A percentile compares a stretch with the other conserved stretches of the same genome.
Evolutionary conservation across 495 filamentous ascomycete species (phyloP).

Genomic region (Hypoxylon fragiforme): DNA sequence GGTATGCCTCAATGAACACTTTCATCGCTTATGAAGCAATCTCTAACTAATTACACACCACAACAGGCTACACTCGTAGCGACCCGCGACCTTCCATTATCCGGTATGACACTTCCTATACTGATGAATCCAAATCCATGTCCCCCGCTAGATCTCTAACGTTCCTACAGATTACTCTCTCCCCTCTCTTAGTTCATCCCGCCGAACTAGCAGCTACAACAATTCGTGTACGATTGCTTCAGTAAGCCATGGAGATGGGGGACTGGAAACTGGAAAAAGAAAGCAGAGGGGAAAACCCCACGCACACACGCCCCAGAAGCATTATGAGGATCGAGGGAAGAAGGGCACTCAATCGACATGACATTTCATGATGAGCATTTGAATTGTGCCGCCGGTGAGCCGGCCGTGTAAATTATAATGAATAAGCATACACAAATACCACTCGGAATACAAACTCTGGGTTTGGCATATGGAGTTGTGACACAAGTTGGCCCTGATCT

Average conservation of each 20-base stretch:
- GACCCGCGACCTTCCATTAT: conserved; percentile 90
- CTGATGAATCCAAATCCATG: no score
- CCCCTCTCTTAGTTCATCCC: conserved; percentile 59
- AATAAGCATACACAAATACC: conserved; percentile 18
- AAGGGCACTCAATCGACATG: conserved; percentile 9
- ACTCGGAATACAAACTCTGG: not conserved
- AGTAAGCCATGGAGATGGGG: not conserved
- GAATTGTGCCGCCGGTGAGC: not conserved
- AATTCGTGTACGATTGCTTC: not conserved
- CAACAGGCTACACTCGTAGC: conserved; percentile 86
- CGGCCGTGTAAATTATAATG: conserved; percentile 20
- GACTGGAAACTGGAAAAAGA: no score
- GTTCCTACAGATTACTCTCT: conserved; percentile 64
- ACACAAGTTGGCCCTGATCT: no score
- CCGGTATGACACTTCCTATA: conserved; percentile 62
- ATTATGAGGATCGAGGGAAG: not conserved
- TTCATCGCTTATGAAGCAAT: not conserved
- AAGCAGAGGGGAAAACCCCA: not conserved
- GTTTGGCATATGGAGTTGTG: not conserved
- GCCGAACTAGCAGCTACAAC: not conserved
- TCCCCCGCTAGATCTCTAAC: conserved; percentile 5
- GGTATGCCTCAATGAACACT: conserved; percentile 59
- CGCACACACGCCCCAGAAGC: not conserved
- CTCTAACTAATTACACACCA: conserved; percentile 30
- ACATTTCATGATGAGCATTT: not conserved